Conservation (phyloP, 2,329 filamentous ascomycete species). For the Ophioceras dolichostomum region DNA sequence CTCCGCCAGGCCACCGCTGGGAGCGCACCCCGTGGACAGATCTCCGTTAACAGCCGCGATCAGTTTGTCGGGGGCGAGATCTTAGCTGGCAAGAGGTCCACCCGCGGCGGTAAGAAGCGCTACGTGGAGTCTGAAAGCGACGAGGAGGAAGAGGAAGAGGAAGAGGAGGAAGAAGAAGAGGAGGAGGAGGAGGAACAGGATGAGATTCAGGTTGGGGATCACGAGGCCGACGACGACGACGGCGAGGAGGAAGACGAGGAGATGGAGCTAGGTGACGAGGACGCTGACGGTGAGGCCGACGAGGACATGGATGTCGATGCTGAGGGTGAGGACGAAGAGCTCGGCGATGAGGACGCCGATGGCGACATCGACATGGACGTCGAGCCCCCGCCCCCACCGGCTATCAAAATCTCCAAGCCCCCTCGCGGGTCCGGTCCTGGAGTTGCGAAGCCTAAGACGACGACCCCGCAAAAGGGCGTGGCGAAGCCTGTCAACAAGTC, state of each 20-base stretch:
- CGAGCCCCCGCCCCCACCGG: conserved; percentile 21
- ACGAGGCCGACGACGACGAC: conserved; percentile 19
- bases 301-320: conserved; percentile 31
- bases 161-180: conserved; percentile 12
- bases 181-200: conserved; percentile 14
- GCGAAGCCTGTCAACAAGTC: conserved; percentile 7
- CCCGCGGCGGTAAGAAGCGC: conserved; percentile 43
- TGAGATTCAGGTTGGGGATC: conserved; percentile 11
- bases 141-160: conserved; percentile 25
- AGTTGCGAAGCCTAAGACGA: conserved; percentile 17
- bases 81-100: conserved; percentile 33
- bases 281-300: conserved; percentile 23
- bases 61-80: conserved; percentile 33
- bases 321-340: conserved; percentile 25
- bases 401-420: conserved; percentile 37
- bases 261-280: conserved; percentile 27
- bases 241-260: conserved; percentile 20
- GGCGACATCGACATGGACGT: conserved; percentile 36
- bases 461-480: conserved; percentile 9
- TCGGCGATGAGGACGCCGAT: conserved; percentile 28
- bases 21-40: conserved; percentile 11
- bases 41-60: conserved; percentile 16
- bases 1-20: conserved; percentile 34
- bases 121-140: conserved; percentile 44
- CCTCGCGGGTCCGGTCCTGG: conserved; percentile 12